These are phyloP conservation scores for Ascochyta fabae DNA, from an alignment of 2,329 filamentous ascomycete species.

Conservation along the genomic window DNA sequence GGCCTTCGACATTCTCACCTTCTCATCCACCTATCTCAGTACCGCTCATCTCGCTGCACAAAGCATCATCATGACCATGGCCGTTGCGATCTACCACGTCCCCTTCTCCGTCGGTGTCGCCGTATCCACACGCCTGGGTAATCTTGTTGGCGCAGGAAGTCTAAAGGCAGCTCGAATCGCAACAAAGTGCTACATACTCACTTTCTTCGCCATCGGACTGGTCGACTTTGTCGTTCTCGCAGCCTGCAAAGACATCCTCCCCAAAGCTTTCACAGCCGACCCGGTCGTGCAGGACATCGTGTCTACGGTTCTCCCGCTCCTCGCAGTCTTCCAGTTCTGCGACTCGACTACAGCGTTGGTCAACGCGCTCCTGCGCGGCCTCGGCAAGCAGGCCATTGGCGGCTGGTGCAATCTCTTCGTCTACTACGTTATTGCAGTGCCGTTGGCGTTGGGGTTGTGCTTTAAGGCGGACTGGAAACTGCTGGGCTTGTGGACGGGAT, in stretches of 20 bases:
- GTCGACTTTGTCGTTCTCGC: constrained; percentile 44
- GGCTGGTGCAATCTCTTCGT: constrained; percentile 49
- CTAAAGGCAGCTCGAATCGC: constrained; percentile 43
- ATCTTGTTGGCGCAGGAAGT: constrained; percentile 49
- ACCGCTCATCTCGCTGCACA: constrained; percentile 86
- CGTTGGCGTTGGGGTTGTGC: constrained; percentile 46
- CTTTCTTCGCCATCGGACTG: constrained; percentile 46
- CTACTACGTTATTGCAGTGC: constrained; percentile 49
- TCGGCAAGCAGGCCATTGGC: constrained; percentile 49
- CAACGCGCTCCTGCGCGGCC: constrained; percentile 46
- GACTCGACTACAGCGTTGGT: constrained; percentile 47
- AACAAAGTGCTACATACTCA: constrained; percentile 40
- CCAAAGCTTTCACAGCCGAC: constrained; percentile 46
- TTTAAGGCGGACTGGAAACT: constrained; percentile 46
- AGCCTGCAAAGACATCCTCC: constrained; percentile 39
- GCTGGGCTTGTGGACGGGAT: constrained; percentile 48
- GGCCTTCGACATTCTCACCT: constrained; percentile 60
- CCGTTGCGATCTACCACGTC: constrained; percentile 49
- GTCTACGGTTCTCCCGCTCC: constrained; percentile 41
- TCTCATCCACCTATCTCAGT: constrained; percentile 79
- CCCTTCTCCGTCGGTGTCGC: constrained; percentile 51
- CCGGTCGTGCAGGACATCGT: constrained; percentile 44
- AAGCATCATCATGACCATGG: constrained; percentile 46
- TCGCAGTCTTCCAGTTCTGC: constrained; percentile 49
- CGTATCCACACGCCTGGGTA: constrained; percentile 49